Conservation (phyloP, 345 rosid genomes). For the Camelina laxa region DNA sequence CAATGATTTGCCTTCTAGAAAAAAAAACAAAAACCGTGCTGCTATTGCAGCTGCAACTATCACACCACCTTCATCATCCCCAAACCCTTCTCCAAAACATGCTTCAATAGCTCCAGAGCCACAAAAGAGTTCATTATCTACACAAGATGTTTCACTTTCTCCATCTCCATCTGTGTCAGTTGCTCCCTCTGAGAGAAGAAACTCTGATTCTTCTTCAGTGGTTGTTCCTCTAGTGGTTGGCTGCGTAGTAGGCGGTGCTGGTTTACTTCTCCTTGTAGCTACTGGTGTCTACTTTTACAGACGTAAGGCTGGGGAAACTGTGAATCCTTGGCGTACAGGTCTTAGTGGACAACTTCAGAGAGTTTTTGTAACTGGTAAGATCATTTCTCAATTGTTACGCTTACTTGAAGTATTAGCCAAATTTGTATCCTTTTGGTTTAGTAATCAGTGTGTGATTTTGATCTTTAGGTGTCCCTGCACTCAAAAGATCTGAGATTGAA, state of each 20-base stretch:
- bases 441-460: conserved; percentile 11
- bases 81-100: conserved; percentile 16
- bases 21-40: neutral
- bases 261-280: conserved; percentile 47
- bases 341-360: conserved; percentile 92
- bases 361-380: conserved; percentile 79
- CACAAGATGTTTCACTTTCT: conserved; percentile 32
- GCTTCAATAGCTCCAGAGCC: conserved; percentile 20
- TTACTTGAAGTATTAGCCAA: neutral
- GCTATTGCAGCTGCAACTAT: conserved; percentile 4
- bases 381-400: conserved; percentile 17
- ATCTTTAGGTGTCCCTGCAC: conserved; percentile 80
- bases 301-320: conserved; percentile 59
- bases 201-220: conserved; percentile 24
- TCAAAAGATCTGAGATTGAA: conserved; percentile 81
- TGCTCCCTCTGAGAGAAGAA: conserved; percentile 18
- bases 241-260: conserved; percentile 46
- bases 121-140: conserved; percentile 6
- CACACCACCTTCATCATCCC: conserved; percentile 36
- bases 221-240: conserved; percentile 43
- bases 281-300: conserved; percentile 47
- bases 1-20: neutral
- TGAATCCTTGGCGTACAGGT: conserved; percentile 95
- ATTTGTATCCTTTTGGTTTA: neutral
- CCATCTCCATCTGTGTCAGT: conserved; percentile 28